phyloP scores from a whole-genome alignment of 257 asterid species.

The Echites panduratus region DNA sequence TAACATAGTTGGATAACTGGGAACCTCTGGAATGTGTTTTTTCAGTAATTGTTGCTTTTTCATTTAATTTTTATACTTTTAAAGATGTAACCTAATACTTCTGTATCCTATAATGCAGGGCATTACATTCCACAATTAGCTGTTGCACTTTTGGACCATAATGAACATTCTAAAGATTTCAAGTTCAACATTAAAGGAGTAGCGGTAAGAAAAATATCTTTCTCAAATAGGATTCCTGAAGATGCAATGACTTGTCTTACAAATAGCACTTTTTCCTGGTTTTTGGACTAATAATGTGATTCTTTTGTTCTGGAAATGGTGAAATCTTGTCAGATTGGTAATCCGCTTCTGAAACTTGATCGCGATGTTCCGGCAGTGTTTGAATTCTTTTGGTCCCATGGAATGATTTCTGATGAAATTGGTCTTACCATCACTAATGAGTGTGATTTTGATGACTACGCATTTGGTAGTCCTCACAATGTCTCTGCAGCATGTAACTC shows the following conservation, averaged over 20 bases:
- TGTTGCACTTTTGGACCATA: conserved; percentile 69
- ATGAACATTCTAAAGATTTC: conserved; percentile 43
- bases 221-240: not conserved
- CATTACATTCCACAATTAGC: conserved; percentile 94
- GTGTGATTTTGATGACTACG: conserved; percentile 81
- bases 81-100: not conserved
- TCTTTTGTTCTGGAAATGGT: conserved; percentile 5
- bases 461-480: conserved; percentile 67
- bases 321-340: conserved; percentile 67
- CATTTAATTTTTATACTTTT: not conserved
- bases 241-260: not conserved
- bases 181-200: conserved; percentile 91
- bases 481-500: conserved; percentile 53
- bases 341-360: conserved; percentile 88
- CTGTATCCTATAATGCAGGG: conserved; percentile 33
- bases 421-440: conserved; percentile 70
- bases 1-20: no score
- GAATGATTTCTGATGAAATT: conserved; percentile 93
- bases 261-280: not conserved
- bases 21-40: not conserved
- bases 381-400: conserved; percentile 93
- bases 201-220: conserved; percentile 49
- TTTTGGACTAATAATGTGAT: not conserved
- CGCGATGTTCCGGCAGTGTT: conserved; percentile 79
- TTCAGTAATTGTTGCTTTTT: not conserved